Evolutionary conservation across 768 basidiomycete genomes (phyloP).

Genomic region (Suillus subalutaceus): DNA sequence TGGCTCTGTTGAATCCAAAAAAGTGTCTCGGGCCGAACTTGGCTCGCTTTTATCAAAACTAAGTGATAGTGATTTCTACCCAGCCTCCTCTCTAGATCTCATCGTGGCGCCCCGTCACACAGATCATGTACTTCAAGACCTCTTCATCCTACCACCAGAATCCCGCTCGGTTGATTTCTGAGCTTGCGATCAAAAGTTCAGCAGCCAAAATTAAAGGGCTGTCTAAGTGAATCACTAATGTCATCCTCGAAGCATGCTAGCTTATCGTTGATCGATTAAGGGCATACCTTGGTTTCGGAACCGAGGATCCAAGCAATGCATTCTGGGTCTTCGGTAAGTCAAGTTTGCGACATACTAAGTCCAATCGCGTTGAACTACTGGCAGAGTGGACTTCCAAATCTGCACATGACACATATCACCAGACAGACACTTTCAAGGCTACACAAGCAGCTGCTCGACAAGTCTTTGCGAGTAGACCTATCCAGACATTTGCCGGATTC

Average conservation of each 20-base stretch:
- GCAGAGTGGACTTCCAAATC: conserved; percentile 31
- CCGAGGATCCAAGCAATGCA: conserved; percentile 27
- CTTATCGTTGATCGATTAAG: conserved; percentile 19
- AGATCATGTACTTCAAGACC: conserved; percentile 29
- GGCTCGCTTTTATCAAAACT: neutral
- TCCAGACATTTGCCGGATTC: conserved; percentile 24
- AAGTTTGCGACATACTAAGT: conserved; percentile 15
- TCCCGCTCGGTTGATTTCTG: conserved; percentile 20
- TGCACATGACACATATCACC: conserved; percentile 18
- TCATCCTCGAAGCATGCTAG: neutral
- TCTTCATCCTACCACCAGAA: conserved; percentile 21
- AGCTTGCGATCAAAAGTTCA: conserved; percentile 14
- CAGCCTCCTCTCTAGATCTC: conserved; percentile 2
- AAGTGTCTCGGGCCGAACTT: conserved; percentile 16
- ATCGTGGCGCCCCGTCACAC: conserved; percentile 29
- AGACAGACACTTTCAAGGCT: conserved; percentile 14
- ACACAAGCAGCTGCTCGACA: conserved; percentile 11
- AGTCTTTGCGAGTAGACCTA: conserved; percentile 24
- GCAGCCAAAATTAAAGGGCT: conserved; percentile 21
- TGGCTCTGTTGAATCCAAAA: neutral
- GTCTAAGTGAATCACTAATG: conserved; percentile 17
- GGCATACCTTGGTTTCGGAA: conserved; percentile 26
- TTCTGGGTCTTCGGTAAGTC: conserved; percentile 28
- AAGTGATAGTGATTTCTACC: neutral
- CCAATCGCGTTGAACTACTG: neutral